phyloP scores from a whole-genome alignment of 257 asterid species.

The Solanum arcanum region DNA sequence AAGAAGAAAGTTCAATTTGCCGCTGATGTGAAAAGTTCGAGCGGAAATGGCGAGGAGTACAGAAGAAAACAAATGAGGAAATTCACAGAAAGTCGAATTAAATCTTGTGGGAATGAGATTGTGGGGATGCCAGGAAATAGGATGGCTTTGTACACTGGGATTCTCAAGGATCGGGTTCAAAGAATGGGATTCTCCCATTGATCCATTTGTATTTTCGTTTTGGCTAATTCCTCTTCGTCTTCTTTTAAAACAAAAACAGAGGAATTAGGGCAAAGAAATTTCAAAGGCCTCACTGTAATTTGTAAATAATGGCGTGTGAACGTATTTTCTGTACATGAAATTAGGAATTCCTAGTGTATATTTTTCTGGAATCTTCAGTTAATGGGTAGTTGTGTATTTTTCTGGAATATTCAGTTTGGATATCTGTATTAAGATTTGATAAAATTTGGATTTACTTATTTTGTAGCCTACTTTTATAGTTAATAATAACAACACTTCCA shows the following conservation, averaged over 20 bases:
- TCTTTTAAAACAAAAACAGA: not conserved
- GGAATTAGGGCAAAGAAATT: not conserved
- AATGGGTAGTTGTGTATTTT: not conserved
- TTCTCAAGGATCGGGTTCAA: constrained; percentile 60
- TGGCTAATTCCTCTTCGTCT: not conserved
- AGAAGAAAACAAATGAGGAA: constrained; percentile 17
- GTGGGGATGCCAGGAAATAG: constrained; percentile 55
- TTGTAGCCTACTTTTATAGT: not conserved
- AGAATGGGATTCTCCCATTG: constrained; percentile 19
- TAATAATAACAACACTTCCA: not conserved
- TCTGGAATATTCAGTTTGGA: not conserved
- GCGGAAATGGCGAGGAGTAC: constrained; percentile 42
- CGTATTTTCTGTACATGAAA: not conserved
- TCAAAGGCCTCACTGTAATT: not conserved
- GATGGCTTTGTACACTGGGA: constrained; percentile 61
- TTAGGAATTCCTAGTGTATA: not conserved
- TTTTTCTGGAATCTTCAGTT: not conserved
- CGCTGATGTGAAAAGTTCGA: constrained; percentile 54
- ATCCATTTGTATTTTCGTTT: not conserved
- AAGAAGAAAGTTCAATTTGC: constrained; percentile 61
- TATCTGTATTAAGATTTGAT: not conserved
- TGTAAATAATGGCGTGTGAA: not conserved
- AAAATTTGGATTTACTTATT: not conserved
- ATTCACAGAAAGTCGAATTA: not conserved
- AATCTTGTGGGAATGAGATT: constrained; percentile 20